Evolutionary conservation across 2,329 filamentous ascomycete species (phyloP).

Genomic region (Fusarium armeniacum): DNA sequence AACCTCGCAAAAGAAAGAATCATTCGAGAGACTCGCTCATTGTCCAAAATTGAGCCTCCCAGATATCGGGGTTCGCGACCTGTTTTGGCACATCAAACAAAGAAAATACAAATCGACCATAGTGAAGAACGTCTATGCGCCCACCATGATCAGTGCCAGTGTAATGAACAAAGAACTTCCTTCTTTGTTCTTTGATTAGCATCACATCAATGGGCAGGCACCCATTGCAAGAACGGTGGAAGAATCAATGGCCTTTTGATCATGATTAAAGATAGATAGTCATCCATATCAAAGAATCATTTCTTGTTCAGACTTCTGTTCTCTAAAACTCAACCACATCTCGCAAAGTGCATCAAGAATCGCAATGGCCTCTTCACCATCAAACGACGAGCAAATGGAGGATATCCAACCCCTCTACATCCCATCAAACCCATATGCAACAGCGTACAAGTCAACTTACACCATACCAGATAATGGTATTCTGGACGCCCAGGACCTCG

Average conservation of each 20-base stretch:
- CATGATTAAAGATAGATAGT: constrained; percentile 12
- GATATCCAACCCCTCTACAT: constrained; percentile 30
- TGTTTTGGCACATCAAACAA: constrained; percentile 17
- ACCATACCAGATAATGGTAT: constrained; percentile 45
- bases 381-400: constrained; percentile 21
- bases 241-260: not conserved
- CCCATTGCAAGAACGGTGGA: not conserved
- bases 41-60: not conserved
- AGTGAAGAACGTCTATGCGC: constrained; percentile 25
- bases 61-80: not conserved
- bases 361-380: constrained; percentile 12
- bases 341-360: not conserved
- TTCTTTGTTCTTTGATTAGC: constrained; percentile 47
- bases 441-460: constrained; percentile 47
- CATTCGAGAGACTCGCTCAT: not conserved
- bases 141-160: not conserved
- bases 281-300: constrained; percentile 7
- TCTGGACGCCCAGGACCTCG: constrained; percentile 39
- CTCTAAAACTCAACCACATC: not conserved
- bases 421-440: constrained; percentile 49
- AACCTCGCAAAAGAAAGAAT: not conserved
- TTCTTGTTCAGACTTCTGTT: constrained; percentile 12
- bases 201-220: constrained; percentile 1
- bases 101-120: not conserved
- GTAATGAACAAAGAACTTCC: constrained; percentile 30